These are phyloP conservation scores for Sphaerosporella brunnea DNA, from an alignment of 495 filamentous ascomycete genomes.

Conservation along the genomic window DNA sequence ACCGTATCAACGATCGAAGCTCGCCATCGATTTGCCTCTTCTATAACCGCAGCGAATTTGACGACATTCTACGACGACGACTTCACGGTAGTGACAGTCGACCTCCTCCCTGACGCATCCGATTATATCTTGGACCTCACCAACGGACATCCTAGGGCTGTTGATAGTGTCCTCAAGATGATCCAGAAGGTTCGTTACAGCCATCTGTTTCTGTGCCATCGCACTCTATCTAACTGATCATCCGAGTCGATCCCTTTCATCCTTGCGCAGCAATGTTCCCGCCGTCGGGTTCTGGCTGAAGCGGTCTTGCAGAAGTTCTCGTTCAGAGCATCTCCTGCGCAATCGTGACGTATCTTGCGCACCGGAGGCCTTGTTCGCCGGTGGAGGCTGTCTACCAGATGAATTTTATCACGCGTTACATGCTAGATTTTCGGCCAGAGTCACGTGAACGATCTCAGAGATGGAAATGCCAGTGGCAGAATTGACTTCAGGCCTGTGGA, in stretches of 20 bases:
- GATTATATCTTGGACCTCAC: not conserved
- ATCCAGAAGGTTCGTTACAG: not conserved
- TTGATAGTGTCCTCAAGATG: not conserved
- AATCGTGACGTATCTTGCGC: not conserved
- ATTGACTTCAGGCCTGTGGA: not conserved
- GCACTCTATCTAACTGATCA: too few species aligned
- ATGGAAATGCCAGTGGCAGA: not conserved
- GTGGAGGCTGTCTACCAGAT: not conserved
- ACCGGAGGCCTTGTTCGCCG: not conserved
- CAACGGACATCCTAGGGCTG: not conserved
- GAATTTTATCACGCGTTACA: not conserved
- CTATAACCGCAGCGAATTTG: conserved; percentile 13
- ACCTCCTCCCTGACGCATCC: not conserved
- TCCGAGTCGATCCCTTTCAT: not conserved
- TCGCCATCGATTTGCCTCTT: conserved; percentile 15
- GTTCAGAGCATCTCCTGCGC: not conserved
- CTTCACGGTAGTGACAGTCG: not conserved
- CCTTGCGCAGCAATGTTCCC: not conserved
- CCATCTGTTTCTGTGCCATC: not conserved
- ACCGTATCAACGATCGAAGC: not conserved
- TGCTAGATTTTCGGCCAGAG: not conserved
- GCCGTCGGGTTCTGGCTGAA: not conserved
- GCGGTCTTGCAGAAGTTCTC: not conserved
- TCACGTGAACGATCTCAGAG: not conserved
- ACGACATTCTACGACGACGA: conserved; percentile 9